Evolutionary conservation across 78 protist genomes (phyloP).

Genomic region (Dictyostelium capitatum): DNA sequence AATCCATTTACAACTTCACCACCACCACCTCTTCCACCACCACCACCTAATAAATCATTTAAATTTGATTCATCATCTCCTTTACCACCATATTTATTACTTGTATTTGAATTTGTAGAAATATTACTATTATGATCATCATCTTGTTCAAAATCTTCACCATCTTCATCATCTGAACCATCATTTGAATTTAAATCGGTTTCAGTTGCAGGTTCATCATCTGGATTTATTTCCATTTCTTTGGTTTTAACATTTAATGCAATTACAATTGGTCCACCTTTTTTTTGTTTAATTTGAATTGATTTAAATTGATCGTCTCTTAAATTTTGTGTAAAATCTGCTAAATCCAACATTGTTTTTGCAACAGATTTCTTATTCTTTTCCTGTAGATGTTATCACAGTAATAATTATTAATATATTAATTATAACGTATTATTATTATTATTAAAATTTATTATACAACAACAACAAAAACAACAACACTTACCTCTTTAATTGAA

Average conservation of each 20-base stretch:
- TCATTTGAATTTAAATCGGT: conserved; percentile 71
- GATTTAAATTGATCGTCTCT: conserved; percentile 48
- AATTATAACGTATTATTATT: background rate
- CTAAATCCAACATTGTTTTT: conserved; percentile 59
- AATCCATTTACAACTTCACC: background rate
- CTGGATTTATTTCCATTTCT: conserved; percentile 50
- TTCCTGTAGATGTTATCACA: conserved; percentile 6
- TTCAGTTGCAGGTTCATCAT: conserved; percentile 71
- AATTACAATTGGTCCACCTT: conserved; percentile 33
- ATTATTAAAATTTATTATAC: background rate
- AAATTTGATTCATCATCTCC: background rate
- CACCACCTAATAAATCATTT: background rate
- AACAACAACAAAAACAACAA: background rate
- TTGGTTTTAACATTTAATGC: conserved; percentile 36
- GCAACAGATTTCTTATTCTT: conserved; percentile 60
- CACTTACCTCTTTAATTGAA: conserved; percentile 40
- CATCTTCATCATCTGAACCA: conserved; percentile 78
- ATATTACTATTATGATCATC: background rate
- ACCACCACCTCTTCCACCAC: background rate
- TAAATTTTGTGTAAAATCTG: conserved; percentile 43
- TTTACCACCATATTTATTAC: background rate
- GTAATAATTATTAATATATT: background rate
- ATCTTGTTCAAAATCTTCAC: conserved; percentile 57
- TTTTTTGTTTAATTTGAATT: conserved; percentile 52
- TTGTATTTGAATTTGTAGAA: background rate